Percentiles rank a stretch among this genome's conserved stretches.
Conservation (phyloP, 306 rosid species). For the Cucurbita moschata region DNA sequence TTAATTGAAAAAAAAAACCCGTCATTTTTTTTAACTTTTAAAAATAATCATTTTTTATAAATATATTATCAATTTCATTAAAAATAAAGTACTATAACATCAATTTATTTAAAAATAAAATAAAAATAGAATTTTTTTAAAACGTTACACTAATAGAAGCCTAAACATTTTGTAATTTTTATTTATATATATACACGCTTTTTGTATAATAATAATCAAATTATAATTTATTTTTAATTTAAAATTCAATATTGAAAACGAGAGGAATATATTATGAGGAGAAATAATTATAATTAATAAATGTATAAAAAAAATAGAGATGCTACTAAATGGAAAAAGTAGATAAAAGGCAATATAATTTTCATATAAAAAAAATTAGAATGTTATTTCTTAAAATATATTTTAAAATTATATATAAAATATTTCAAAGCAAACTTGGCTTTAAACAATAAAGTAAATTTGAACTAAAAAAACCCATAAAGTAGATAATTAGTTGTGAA, state of each 20-base stretch:
- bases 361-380: neutral
- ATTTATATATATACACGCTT: too few species aligned
- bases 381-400: neutral
- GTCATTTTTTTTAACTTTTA: too few species aligned
- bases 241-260: neutral
- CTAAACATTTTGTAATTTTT: too few species aligned
- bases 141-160: too few species aligned
- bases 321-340: too few species aligned
- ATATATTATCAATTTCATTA: too few species aligned
- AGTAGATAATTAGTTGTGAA: neutral
- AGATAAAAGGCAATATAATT: neutral
- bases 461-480: neutral
- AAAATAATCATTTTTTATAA: too few species aligned
- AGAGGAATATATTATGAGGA: neutral
- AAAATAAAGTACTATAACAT: too few species aligned
- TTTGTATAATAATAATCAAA: neutral
- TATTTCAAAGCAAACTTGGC: neutral
- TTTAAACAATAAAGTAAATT: neutral
- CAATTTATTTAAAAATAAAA: too few species aligned
- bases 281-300: neutral
- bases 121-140: too few species aligned
- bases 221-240: neutral
- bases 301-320: neutral
- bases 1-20: neutral
- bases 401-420: neutral